Evolutionary conservation across 2,329 filamentous ascomycete genomes (phyloP), one percentile per base, ranked within the genome.

Genomic region (Colletotrichum costaricense): DNA sequence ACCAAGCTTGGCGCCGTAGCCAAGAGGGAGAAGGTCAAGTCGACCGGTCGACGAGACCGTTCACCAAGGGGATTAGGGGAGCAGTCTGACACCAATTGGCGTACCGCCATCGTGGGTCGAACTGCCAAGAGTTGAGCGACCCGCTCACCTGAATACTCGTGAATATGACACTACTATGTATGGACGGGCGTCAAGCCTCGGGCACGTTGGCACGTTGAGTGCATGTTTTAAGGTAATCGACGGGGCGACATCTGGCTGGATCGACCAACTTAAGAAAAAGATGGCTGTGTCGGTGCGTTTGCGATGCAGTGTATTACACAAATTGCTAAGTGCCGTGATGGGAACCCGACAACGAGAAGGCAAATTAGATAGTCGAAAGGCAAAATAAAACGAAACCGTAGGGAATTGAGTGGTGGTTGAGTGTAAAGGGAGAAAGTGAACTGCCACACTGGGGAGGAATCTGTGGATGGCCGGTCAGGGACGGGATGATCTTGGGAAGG

Each of bases 71-170:
- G 14, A 58, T 24, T 35, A 60, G 54, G 12, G 49, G 24, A 58
- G 28, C n/a, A 33, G 54, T 72, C 69, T 72, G 69, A 72, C 42
- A 72, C 66, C 59, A 49, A 56, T 35, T 65, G 70, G 55, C 46
- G 56, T 73, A 65, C 70, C 70, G 70, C 30, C 70, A 62, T 55
- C 67, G 56, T 66, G 70, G 70, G 67, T 73, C 70, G 59, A 73
- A 65, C 67, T 62, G 70, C 70, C 55, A 65, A 73, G 70, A 6
- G 35, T 56, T 56, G n/a, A 64, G 11, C 66, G 66, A 72, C 69
- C 69, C 66, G 69, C 66, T 26, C 60, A 73, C 67, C 59, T 73
- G 67, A 73, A 42, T 19, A 46, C 42, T 16, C n/a, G 16, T 38
- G 35, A 38, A 38, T 16, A 38, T 46, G 42, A 16, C 42, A 46